Base-by-base conservation (phyloP, 1,284 basidiomycete species). In the Inonotus obliquus region DNA sequence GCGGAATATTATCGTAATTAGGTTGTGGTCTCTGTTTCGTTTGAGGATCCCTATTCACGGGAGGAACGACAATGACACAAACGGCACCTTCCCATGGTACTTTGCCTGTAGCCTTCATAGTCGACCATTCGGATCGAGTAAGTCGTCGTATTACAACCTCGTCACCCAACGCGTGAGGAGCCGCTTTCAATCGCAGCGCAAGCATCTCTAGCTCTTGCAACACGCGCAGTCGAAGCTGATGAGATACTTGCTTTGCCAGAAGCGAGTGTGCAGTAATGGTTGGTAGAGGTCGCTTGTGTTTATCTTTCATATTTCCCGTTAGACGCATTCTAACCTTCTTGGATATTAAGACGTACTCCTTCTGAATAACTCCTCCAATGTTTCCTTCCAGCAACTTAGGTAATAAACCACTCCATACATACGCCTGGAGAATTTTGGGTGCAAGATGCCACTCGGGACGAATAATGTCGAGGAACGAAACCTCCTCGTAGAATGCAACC, bases 181-280 rank as follows among this genome's bases (percentile, higher is more conserved):
- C 54, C 10, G 62, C 62, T 65, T 75, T 72, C 44, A 87, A 69
- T 6, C 70, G 70, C 9, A 79, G 77, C 0, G 73, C 73, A 41
- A 91, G 73, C 7, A 91, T 68, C 45, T 85, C 77, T 3, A 92
- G 71, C 68, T 92, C 90, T 69, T 91, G 89, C 1, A 92, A 73
- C 14, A 90, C 80, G 21, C 89, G 84, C 19, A 87, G 69, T 48
- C 89, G 86, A 11, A 92, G 75, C 19, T 87, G 76, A 68, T 90
- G 85, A 1, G 74, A 73, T 41, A 89, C 77, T 56, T 90, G 85
- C 9, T 45, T 72, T 13, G 71, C 69, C 10, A 89, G 69, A n/a
- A 74, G 68, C 14, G 75, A 70, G 63, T 79, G 79, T 1, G 74
- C 59, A n/a, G 63, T 66, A 23, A 73, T 39, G 48, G 72, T 69